phyloP scores from a whole-genome alignment of 2,329 filamentous ascomycete genomes.

The Cytospora leucostoma region DNA sequence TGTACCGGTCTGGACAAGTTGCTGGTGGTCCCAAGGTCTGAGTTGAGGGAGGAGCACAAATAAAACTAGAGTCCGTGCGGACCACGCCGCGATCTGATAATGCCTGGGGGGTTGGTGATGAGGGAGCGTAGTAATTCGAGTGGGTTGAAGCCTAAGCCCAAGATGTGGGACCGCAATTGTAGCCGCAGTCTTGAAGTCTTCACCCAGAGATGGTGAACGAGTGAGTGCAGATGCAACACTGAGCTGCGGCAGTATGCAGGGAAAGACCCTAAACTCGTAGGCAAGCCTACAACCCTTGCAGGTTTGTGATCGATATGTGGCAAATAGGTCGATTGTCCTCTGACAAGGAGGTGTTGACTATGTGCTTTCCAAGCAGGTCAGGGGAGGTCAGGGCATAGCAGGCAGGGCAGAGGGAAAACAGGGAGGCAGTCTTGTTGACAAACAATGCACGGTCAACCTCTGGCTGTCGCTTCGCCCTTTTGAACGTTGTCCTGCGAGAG shows the following conservation, averaged over 20 bases:
- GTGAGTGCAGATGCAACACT: neutral
- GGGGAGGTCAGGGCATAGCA: neutral
- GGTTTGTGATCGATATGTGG: neutral
- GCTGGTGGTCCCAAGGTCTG: neutral
- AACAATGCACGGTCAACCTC: neutral
- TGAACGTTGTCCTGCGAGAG: neutral
- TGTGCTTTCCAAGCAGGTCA: conserved; percentile 1
- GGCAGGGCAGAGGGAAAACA: neutral
- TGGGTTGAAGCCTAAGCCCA: neutral
- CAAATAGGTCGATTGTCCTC: neutral
- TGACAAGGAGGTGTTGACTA: neutral
- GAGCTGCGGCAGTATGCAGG: neutral
- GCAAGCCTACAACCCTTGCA: neutral
- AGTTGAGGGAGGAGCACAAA: neutral
- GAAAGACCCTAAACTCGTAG: neutral
- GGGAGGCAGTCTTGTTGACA: neutral
- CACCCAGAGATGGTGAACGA: neutral
- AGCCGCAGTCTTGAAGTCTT: conserved; percentile 1
- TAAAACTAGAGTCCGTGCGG: neutral
- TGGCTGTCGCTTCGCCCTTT: neutral
- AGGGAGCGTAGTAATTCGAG: conserved; percentile 1
- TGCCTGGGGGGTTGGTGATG: conserved; percentile 3
- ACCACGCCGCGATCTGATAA: conserved; percentile 6
- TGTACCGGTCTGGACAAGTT: conserved; percentile 6
- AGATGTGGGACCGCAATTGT: conserved; percentile 1